These are phyloP conservation scores for Alloteropsis semialata DNA, from an alignment of 176 grass and related monocot species.

Conservation along the genomic window DNA sequence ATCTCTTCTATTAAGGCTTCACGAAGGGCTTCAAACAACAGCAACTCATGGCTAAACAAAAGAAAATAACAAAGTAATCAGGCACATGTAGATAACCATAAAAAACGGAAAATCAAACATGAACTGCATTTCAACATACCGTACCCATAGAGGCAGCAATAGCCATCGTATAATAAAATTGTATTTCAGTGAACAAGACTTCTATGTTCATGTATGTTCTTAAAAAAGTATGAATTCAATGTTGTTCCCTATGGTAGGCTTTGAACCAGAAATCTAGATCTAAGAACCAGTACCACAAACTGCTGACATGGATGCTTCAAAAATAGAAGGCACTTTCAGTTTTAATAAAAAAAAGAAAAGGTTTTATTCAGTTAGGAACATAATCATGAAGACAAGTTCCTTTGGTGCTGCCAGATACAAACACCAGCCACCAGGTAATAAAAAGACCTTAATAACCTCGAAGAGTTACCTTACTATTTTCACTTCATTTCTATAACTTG, in stretches of 20 bases:
- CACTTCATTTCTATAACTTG: neutral
- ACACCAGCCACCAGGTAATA: neutral
- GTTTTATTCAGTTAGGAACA: neutral
- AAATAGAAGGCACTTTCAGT: neutral
- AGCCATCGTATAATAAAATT: neutral
- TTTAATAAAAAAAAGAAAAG: neutral
- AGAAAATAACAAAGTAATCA: neutral
- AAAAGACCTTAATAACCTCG: neutral
- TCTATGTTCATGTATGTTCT: neutral
- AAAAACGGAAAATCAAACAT: neutral
- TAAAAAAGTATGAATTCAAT: too few species aligned
- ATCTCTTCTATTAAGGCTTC: conserved; percentile 96
- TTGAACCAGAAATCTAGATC: neutral
- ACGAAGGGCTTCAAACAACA: conserved; percentile 82
- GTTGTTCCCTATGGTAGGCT: neutral
- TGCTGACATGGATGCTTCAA: neutral
- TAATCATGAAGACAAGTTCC: neutral
- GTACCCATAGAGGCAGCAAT: neutral
- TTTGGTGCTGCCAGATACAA: neutral
- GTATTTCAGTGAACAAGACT: neutral
- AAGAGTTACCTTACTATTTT: neutral
- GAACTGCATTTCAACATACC: neutral
- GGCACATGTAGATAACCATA: neutral
- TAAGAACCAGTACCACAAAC: neutral
- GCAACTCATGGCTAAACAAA: conserved; percentile 57